phyloP scores from a whole-genome alignment of 108 stramenopile genomes.

The Nitzschia inconspicua region DNA sequence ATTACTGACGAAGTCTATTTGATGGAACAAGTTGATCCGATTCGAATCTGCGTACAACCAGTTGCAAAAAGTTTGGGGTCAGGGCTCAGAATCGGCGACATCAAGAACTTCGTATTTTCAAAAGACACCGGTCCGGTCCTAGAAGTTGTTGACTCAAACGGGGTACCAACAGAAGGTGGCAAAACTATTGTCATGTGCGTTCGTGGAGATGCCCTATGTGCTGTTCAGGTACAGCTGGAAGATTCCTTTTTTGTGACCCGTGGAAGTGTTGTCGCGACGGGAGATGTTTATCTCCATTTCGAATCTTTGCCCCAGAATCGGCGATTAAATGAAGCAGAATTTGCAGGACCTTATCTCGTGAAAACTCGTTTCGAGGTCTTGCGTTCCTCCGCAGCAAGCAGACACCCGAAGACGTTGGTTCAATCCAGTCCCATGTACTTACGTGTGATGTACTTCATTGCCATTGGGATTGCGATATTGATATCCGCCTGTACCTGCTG shows the following conservation, averaged over 20 bases:
- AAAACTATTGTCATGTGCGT: neutral
- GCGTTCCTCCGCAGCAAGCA: neutral
- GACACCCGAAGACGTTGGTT: neutral
- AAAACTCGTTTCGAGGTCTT: neutral
- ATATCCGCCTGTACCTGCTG: neutral
- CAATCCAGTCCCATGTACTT: neutral
- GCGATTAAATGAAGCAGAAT: neutral
- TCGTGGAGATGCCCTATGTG: neutral
- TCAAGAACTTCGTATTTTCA: neutral
- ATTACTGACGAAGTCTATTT: conserved; percentile 1
- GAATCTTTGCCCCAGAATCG: neutral
- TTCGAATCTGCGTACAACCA: conserved; percentile 2
- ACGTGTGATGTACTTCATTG: neutral
- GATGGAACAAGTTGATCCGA: neutral
- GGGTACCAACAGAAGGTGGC: neutral
- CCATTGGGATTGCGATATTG: neutral
- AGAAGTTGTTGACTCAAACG: neutral
- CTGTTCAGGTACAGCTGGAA: neutral
- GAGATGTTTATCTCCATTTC: conserved; percentile 1
- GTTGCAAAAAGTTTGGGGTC: neutral
- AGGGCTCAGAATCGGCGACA: neutral
- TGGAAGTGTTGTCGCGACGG: neutral
- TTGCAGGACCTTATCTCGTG: conserved; percentile 7
- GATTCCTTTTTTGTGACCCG: neutral
- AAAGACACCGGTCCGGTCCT: neutral